These are phyloP conservation scores for Ophiosphaerella narmari DNA, from an alignment of 2,329 filamentous ascomycete species.

Conservation along the genomic window DNA sequence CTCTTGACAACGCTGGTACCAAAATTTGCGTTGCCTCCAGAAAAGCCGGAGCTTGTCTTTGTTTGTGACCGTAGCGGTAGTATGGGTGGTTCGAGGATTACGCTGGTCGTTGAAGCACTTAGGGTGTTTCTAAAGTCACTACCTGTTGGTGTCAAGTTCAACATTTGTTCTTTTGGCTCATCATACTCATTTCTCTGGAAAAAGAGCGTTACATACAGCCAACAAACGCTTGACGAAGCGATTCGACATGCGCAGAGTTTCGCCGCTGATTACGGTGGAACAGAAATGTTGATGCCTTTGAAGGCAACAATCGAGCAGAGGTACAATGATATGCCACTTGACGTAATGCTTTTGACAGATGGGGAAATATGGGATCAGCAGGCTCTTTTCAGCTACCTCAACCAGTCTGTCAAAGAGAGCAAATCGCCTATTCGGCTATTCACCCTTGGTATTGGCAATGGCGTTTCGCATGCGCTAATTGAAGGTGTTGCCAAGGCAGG, in stretches of 20 bases:
- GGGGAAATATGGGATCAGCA: slow-evolving; percentile 59
- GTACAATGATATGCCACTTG: slow-evolving; percentile 53
- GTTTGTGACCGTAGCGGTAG: slow-evolving; percentile 74
- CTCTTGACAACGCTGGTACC: slow-evolving; percentile 74
- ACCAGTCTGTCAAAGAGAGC: slow-evolving; percentile 48
- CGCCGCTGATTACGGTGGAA: slow-evolving; percentile 57
- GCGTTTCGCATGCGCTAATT: slow-evolving; percentile 61
- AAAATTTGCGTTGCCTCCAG: slow-evolving; percentile 65
- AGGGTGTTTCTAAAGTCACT: slow-evolving; percentile 69
- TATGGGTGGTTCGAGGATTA: slow-evolving; percentile 60
- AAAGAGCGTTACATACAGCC: slow-evolving; percentile 53
- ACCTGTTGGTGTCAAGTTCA: slow-evolving; percentile 68
- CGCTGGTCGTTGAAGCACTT: slow-evolving; percentile 60
- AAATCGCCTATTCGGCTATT: slow-evolving; percentile 59
- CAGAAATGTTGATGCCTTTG: slow-evolving; percentile 57
- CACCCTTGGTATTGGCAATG: slow-evolving; percentile 60
- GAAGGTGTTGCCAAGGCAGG: slow-evolving; percentile 64
- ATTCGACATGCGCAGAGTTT: slow-evolving; percentile 51
- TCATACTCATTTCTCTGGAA: slow-evolving; percentile 54
- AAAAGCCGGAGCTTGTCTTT: slow-evolving; percentile 69
- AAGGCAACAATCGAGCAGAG: slow-evolving; percentile 53
- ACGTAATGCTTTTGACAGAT: slow-evolving; percentile 63
- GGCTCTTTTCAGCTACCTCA: slow-evolving; percentile 55
- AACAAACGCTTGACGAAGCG: slow-evolving; percentile 52
- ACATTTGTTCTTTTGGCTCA: slow-evolving; percentile 70